A percentile compares a stretch with the other conserved stretches of the same genome.
phyloP scores from a whole-genome alignment of 495 filamentous ascomycete species.

The Gamarada debralockiae region DNA sequence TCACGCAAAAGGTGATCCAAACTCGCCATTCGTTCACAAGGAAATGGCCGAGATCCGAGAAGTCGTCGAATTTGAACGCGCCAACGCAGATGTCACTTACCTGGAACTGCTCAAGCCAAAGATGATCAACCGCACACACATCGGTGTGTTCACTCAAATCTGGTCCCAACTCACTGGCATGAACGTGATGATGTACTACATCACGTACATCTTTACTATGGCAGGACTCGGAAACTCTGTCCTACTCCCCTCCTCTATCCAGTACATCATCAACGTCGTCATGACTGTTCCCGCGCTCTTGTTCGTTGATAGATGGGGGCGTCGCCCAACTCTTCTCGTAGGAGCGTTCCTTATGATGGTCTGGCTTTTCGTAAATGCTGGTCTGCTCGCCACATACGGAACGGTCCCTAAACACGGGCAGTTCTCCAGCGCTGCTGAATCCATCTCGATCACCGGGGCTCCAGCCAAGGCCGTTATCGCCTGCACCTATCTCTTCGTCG shows the following conservation, averaged over 20 bases:
- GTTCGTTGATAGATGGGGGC: constrained; percentile 57
- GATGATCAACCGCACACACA: constrained; percentile 72
- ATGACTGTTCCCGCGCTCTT: constrained; percentile 53
- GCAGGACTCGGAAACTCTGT: constrained; percentile 57
- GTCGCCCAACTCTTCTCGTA: constrained; percentile 57
- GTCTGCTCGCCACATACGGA: constrained; percentile 48
- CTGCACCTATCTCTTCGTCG: constrained; percentile 74
- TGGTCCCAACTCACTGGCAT: constrained; percentile 83
- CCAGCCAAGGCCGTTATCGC: constrained; percentile 71
- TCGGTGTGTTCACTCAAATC: constrained; percentile 77
- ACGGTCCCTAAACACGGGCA: constrained; percentile 34
- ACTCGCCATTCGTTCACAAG: constrained; percentile 55
- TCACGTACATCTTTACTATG: constrained; percentile 69
- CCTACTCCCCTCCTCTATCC: constrained; percentile 66
- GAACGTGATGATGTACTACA: constrained; percentile 77
- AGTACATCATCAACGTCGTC: constrained; percentile 67
- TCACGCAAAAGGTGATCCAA: constrained; percentile 61
- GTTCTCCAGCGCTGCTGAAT: constrained; percentile 37
- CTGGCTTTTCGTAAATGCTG: constrained; percentile 68
- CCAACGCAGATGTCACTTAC: constrained; percentile 58
- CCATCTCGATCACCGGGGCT: constrained; percentile 47
- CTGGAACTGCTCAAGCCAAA: constrained; percentile 63
- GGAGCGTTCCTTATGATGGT: constrained; percentile 65
- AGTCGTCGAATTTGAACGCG: constrained; percentile 66
- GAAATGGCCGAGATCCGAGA: constrained; percentile 70